Percentiles rank a stretch among this genome's conserved stretches.
phyloP scores from a whole-genome alignment of 106 monocot genomes.

The Dendrobium huoshanense region DNA sequence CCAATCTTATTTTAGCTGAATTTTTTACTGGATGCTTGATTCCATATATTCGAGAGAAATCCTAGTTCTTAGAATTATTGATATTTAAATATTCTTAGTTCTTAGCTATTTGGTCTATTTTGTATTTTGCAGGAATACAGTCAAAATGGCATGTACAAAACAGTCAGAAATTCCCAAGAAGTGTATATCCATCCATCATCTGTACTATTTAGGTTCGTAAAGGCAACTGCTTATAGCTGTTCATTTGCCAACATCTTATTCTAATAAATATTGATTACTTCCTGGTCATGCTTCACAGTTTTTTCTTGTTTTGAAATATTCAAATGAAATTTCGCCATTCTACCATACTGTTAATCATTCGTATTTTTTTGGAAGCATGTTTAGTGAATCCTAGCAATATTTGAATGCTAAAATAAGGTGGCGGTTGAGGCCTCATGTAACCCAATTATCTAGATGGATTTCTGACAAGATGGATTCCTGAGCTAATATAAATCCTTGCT shows the following conservation, averaged over 20 bases:
- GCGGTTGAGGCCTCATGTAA: neutral
- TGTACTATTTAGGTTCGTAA: slow-evolving; percentile 72
- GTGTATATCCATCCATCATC: slow-evolving; percentile 97
- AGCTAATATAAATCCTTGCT: neutral
- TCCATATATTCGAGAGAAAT: neutral
- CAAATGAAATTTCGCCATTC: neutral
- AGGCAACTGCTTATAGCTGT: neutral
- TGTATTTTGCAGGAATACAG: slow-evolving; percentile 54
- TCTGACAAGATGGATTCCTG: neutral
- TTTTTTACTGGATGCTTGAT: neutral
- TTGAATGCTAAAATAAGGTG: neutral
- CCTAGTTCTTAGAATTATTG: neutral
- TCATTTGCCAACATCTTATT: neutral
- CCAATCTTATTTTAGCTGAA: neutral
- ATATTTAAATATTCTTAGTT: neutral
- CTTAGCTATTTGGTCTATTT: neutral
- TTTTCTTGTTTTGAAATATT: neutral
- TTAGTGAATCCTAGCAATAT: neutral
- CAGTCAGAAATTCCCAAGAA: slow-evolving; percentile 83
- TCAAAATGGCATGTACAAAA: slow-evolving; percentile 94
- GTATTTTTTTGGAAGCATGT: neutral
- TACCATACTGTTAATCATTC: neutral
- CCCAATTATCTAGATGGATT: neutral
- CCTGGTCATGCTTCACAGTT: no score
- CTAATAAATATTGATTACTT: neutral